Base-by-base conservation (phyloP, 129 eudicot species). In the Flaveria linearis region DNA sequence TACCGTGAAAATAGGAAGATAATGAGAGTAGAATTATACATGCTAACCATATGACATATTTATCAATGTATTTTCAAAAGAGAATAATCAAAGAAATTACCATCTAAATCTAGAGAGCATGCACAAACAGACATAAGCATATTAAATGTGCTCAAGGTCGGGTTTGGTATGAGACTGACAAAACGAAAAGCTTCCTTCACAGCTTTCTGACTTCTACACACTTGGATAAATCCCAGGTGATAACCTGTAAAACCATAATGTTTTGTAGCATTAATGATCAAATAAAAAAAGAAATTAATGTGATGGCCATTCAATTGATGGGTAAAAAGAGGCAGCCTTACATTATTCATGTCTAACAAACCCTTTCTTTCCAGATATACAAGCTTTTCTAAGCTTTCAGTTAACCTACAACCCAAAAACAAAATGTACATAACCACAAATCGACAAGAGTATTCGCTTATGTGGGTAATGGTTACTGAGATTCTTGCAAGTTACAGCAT, bases 61-160 rank as follows among this genome's bases (percentile, higher is more conserved):
- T 11, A 53, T 65, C 50, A n/a, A 39, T 47, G 50, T 67, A 25
- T 6, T n/a, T n/a, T n/a, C n/a, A 57, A 67, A 64, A 33, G 45
- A 53, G 52, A 63, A 4, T n/a, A 63, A 45, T 11, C 43, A 68
- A 36, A 63, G 39, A 71, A 46, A 33, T 63, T 86, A 95, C 99
- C 94, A 66, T 89, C 94, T 50, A 85, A 80, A 86, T 95, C 94
- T 76, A 88, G 89, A 82, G 90, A 82, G 73, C 82, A 75, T 39
- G 97, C 85, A 82, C 97, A 95, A 8, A 95, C 92, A 69, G 99
- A 89, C 94, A 91, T 84, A 77, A 95, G 91, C 97, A 87, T 89
- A 83, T 95, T 95, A 72, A 91, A 95, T 49, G 99, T 95, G 82
- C 99, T 95, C 30, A 95, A 77, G 62, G 96, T 91, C 30, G 97